Evolutionary conservation across 2,329 filamentous ascomycete species (phyloP).

Genomic region (Cryphonectria radicalis): DNA sequence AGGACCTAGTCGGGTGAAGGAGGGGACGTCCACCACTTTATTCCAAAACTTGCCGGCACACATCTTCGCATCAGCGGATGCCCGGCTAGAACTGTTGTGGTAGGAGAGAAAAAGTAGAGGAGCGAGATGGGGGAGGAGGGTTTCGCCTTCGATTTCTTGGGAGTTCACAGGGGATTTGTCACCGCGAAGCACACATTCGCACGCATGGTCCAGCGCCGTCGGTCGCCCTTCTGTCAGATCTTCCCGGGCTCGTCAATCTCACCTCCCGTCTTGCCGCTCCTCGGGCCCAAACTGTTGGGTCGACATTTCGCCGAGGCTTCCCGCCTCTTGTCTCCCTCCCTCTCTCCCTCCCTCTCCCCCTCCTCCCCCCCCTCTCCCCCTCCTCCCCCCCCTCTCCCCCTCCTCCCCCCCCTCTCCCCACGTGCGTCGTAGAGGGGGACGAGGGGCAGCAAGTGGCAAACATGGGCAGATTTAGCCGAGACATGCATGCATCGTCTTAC

Average conservation of each 20-base stretch:
- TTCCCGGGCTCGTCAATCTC: constrained; percentile 24
- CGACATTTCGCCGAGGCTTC: constrained; percentile 3
- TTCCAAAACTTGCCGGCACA: constrained; percentile 2
- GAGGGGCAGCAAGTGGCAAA: constrained; percentile 14
- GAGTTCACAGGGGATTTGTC: neutral
- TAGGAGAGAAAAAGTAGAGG: neutral
- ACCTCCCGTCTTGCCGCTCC: constrained; percentile 15
- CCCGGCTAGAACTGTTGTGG: neutral
- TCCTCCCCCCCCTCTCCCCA: neutral
- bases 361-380: no score
- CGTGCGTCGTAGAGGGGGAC: neutral
- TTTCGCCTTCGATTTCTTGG: neutral
- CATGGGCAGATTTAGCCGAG: constrained; percentile 29
- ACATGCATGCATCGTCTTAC: constrained; percentile 26
- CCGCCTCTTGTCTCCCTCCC: neutral
- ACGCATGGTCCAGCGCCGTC: neutral
- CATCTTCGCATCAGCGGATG: constrained; percentile 5
- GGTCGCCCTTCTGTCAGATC: constrained; percentile 15
- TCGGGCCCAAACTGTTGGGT: constrained; percentile 18
- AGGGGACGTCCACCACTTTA: neutral
- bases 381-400: no score
- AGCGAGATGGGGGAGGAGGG: neutral
- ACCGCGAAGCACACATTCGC: neutral
- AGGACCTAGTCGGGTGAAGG: neutral
- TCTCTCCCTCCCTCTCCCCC: neutral